A percentile compares a stretch with the other conserved stretches of the same genome.
Conservation (phyloP, 108 stramenopile genomes). For the Licmophora abbreviata region DNA sequence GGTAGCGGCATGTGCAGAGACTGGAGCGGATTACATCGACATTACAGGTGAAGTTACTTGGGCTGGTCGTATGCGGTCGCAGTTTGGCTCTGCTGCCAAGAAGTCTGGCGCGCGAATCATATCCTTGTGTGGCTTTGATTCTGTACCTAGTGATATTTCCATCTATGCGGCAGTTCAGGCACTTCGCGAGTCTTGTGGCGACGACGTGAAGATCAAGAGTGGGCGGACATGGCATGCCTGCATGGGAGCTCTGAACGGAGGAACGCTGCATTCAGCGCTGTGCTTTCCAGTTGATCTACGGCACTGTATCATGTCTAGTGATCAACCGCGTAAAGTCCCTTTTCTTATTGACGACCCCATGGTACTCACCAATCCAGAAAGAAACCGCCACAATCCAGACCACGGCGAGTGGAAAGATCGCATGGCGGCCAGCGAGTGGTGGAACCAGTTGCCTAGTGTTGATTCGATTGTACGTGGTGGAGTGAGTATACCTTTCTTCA, state of each 20-base stretch:
- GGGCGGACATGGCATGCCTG: constrained; percentile 24
- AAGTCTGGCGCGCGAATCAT: constrained; percentile 64
- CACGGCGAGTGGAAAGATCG: constrained; percentile 5
- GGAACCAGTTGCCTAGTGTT: constrained; percentile 20
- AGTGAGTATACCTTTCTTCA: constrained; percentile 25
- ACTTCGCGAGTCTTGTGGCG: constrained; percentile 6
- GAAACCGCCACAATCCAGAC: constrained; percentile 17
- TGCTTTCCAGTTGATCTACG: constrained; percentile 14
- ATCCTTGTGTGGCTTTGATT: constrained; percentile 81
- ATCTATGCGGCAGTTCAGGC: constrained; percentile 33
- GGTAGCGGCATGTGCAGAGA: constrained; percentile 68
- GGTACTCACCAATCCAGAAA: constrained; percentile 17
- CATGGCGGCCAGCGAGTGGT: constrained; percentile 37
- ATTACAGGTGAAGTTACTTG: constrained; percentile 90
- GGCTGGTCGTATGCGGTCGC: constrained; percentile 62
- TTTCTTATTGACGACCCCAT: constrained; percentile 35
- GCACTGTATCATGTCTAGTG: constrained; percentile 4
- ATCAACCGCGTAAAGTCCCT: constrained; percentile 13
- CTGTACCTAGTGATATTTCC: constrained; percentile 60
- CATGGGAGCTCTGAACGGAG: constrained; percentile 25
- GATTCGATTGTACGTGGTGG: constrained; percentile 14
- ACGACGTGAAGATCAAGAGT: constrained; percentile 6
- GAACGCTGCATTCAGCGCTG: constrained; percentile 20
- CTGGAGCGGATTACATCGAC: constrained; percentile 85
- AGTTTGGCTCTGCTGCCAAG: constrained; percentile 40